These are phyloP conservation scores for Celoporthe dispersa DNA, from an alignment of 2,329 filamentous ascomycete genomes.

Conservation along the genomic window DNA sequence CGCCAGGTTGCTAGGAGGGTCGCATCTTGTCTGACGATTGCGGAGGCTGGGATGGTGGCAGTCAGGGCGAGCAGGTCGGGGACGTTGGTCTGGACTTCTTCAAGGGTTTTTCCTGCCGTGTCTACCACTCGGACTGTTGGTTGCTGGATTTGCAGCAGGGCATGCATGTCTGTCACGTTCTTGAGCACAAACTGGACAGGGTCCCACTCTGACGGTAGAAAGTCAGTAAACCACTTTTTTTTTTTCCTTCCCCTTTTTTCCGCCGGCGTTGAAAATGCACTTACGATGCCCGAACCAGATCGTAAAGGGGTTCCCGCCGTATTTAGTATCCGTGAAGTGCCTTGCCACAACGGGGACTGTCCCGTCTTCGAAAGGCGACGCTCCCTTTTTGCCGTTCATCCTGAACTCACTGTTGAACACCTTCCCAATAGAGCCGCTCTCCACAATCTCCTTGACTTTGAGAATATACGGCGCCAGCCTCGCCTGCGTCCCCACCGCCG, in stretches of 20 bases:
- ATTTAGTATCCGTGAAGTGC: constrained; percentile 53
- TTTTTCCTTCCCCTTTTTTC: neutral
- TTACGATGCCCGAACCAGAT: constrained; percentile 49
- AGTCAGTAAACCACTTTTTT: constrained; percentile 34
- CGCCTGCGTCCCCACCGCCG: constrained; percentile 57
- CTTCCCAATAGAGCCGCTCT: constrained; percentile 52
- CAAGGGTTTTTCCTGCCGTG: constrained; percentile 37
- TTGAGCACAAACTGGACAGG: constrained; percentile 50
- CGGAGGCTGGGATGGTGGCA: constrained; percentile 38
- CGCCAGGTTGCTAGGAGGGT: constrained; percentile 46
- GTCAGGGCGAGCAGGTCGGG: constrained; percentile 36
- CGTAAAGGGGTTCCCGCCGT: constrained; percentile 51
- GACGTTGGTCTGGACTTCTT: constrained; percentile 39
- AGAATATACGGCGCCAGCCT: constrained; percentile 48
- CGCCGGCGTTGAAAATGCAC: constrained; percentile 26
- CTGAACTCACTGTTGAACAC: constrained; percentile 56
- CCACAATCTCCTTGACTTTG: constrained; percentile 51
- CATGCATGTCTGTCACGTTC: constrained; percentile 45
- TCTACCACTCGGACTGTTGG: constrained; percentile 45
- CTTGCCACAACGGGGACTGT: constrained; percentile 40
- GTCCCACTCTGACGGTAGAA: constrained; percentile 41
- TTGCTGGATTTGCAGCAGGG: constrained; percentile 50
- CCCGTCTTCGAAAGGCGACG: constrained; percentile 37
- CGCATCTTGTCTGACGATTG: constrained; percentile 39
- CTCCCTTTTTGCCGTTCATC: constrained; percentile 40